A percentile compares a stretch with the other conserved stretches of the same genome.
Evolutionary conservation across 495 filamentous ascomycete genomes (phyloP).

Genomic region (Rhizodiscina lignyota): DNA sequence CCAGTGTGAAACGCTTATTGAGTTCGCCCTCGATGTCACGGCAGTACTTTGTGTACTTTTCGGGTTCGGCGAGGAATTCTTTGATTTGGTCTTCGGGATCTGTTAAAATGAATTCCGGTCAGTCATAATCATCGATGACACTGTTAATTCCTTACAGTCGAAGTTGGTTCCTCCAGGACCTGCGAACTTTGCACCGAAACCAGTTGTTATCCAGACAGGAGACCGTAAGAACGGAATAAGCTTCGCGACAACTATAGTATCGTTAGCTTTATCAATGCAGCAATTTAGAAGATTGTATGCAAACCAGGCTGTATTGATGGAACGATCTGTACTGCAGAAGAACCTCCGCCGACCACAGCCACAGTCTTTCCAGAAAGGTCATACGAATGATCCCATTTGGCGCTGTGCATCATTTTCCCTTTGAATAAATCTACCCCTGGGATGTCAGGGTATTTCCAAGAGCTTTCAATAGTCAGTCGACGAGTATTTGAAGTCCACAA

Average conservation of each 20-base stretch:
- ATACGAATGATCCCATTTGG: constrained; percentile 36
- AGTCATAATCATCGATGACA: constrained; percentile 31
- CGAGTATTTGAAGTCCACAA: too few species aligned
- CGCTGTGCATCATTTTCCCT: constrained; percentile 27
- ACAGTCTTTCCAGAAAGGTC: constrained; percentile 38
- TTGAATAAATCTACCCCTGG: constrained; percentile 13
- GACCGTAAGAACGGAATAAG: constrained; percentile 12
- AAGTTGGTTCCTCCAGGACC: too few species aligned
- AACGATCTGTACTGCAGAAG: constrained; percentile 13
- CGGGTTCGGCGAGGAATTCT: constrained; percentile 27
- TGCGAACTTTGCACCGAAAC: too few species aligned
- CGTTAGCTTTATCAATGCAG: constrained; percentile 61
- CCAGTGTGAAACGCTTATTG: constrained; percentile 34
- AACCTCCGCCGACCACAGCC: constrained; percentile 34
- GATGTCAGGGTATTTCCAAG: constrained; percentile 5
- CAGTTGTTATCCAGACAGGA: constrained; percentile 14
- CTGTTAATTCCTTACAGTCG: constrained; percentile 28
- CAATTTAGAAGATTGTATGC: constrained; percentile 39
- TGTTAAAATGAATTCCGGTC: constrained; percentile 29
- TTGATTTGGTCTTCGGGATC: constrained; percentile 29
- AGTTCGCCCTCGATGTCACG: constrained; percentile 40
- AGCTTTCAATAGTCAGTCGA: neutral
- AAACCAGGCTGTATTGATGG: constrained; percentile 12
- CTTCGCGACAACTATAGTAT: too few species aligned
- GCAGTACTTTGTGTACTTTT: constrained; percentile 33